Evolutionary conservation across 805 yeast genomes (phyloP).

Genomic region (Nakazawaea siamensis): DNA sequence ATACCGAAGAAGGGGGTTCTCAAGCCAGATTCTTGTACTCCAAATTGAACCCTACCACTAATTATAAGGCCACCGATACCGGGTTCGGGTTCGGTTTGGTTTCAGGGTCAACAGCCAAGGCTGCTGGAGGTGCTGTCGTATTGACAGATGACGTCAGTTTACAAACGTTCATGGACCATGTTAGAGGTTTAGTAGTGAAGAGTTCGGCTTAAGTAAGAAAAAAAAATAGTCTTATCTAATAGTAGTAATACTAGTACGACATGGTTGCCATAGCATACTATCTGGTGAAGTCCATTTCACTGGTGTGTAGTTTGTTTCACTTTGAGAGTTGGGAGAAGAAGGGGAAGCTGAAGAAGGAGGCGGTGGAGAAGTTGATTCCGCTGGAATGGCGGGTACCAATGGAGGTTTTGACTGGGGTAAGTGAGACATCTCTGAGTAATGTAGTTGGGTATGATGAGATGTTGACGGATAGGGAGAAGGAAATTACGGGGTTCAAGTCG

Average conservation of each 20-base stretch:
- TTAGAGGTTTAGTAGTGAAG: slow-evolving; percentile 28
- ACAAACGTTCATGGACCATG: slow-evolving; percentile 49
- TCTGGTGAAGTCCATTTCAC: no score
- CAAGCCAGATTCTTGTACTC: slow-evolving; percentile 68
- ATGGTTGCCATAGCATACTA: no score
- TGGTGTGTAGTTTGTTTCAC: slow-evolving; percentile 1
- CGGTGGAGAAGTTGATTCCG: slow-evolving; percentile 10
- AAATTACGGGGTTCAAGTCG: slow-evolving; percentile 12
- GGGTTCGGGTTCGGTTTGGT: slow-evolving; percentile 18
- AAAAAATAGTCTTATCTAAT: no score
- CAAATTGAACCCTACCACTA: slow-evolving; percentile 59
- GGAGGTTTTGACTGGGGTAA: background rate
- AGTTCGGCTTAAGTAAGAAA: background rate
- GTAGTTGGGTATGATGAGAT: slow-evolving; percentile 12
- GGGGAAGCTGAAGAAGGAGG: slow-evolving; percentile 5
- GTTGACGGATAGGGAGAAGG: slow-evolving; percentile 10
- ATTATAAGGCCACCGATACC: slow-evolving; percentile 30
- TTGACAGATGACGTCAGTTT: slow-evolving; percentile 56
- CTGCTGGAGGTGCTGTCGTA: slow-evolving; percentile 26
- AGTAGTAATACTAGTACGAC: no score
- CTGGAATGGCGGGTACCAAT: slow-evolving; percentile 13
- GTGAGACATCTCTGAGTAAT: slow-evolving; percentile 5
- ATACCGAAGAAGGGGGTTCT: slow-evolving; percentile 70
- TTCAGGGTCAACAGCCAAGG: slow-evolving; percentile 15
- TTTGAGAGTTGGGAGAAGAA: slow-evolving; percentile 1